Evolutionary conservation across 176 grass and related monocot genomes (phyloP), one percentile per base, ranked within the genome.

Genomic region (Microstegium vimineum): DNA sequence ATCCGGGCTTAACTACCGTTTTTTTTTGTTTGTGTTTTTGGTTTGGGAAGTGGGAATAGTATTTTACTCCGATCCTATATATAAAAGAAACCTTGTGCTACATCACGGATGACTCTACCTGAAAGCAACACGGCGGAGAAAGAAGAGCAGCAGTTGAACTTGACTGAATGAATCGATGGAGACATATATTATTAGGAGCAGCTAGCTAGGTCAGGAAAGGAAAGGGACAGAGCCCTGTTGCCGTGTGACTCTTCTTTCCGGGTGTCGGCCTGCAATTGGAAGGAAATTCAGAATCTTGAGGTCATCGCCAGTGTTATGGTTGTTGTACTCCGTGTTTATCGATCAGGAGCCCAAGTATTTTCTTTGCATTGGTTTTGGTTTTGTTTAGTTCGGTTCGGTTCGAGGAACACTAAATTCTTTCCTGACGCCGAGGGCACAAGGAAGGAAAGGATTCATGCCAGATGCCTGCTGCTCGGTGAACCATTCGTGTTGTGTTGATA

Each of bases 81-180:
- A 11, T 4, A 52, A 25, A 22, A 66, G 15, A 73, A 46, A 41
- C 27, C 14, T 43, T 25, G 43, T 26, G 68, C 61, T 33, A 8
- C 41, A 34, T 80, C 33, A 74, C 71, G 25, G 57, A 27, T 25
- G 69, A 1, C 7, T 38, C 47, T 51, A 51, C 47, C 17, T 51
- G 81, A 88, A 74, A 80, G 69, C 69, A 74, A 88, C 75, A 57
- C 5, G 87, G 12, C 12, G 35, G 43, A 49, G 56, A 76, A 56
- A 61, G 63, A 68, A 37, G 26, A 52, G 16, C 42, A n/a, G 23
- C 57, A 13, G 57, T n/a, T 10, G 54, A 6, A 47, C n/a, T 16
- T 61, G n/a, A 54, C 9, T 34, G 52, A 73, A 62, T 13, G 41
- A 11, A 63, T 14, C 73, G 5, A 62, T 34, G 43, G 54, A 77